phyloP scores from a whole-genome alignment of 139 green algal species.

The Chlamydomonas schloesseri region DNA sequence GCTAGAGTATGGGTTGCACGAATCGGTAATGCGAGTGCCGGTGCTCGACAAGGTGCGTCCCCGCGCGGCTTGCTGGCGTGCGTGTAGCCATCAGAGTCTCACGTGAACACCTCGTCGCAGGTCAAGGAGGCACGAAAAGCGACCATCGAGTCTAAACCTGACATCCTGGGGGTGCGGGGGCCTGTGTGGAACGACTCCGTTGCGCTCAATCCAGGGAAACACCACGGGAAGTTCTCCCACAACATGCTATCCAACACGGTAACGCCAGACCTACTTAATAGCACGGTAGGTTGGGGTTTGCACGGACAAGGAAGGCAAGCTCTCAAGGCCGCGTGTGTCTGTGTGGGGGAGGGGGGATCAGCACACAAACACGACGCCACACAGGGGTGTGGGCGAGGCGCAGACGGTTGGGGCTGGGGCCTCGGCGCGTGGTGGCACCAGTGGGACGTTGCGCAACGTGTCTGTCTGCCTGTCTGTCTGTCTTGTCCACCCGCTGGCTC shows the following conservation, averaged over 20 bases:
- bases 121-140: conserved; percentile 26
- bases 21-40: not conserved
- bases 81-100: not conserved
- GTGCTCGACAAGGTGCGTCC: conserved; percentile 19
- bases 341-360: no score
- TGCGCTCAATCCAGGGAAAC: conserved; percentile 2
- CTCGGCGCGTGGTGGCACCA: no score
- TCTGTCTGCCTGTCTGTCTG: no score
- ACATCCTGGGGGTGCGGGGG: conserved; percentile 30
- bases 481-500: no score
- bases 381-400: no score
- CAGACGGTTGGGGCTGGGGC: no score
- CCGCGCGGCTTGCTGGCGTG: not conserved
- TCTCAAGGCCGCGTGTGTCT: no score
- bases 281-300: conserved; percentile 4
- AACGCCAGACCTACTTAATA: conserved; percentile 9
- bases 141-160: conserved; percentile 30
- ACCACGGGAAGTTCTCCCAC: not conserved
- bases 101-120: not conserved
- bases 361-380: no score
- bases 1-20: conserved; percentile 19
- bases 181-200: conserved; percentile 8
- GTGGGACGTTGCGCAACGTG: no score
- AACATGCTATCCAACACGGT: conserved; percentile 14
- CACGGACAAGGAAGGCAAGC: no score